Conservation (phyloP, 768 basidiomycete species). For the Trametes villosa region DNA sequence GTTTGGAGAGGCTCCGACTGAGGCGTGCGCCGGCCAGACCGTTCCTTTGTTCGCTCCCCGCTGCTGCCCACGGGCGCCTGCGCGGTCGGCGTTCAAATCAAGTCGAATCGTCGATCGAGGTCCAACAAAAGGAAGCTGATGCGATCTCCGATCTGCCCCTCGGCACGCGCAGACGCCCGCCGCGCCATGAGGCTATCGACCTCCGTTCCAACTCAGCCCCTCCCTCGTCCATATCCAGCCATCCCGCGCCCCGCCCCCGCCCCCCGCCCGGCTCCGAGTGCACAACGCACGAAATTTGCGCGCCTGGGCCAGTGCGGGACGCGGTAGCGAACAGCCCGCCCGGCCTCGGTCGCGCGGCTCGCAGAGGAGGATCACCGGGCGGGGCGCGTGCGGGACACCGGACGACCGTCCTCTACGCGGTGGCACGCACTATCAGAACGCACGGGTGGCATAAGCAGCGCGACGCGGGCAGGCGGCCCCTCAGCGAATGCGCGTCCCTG, state of each 20-base stretch:
- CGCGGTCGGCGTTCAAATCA: conserved; percentile 17
- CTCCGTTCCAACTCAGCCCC: conserved; percentile 19
- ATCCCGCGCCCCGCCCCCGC: not conserved
- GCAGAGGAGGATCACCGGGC: too few relatives aligned
- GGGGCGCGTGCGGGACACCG: too few relatives aligned
- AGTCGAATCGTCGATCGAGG: conserved; percentile 18
- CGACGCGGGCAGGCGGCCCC: not conserved
- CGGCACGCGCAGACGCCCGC: conserved; percentile 9
- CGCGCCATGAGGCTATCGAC: conserved; percentile 24
- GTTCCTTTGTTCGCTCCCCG: conserved; percentile 16
- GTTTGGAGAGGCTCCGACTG: conserved; percentile 15
- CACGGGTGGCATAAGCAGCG: conserved; percentile 10
- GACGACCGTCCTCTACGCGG: not conserved
- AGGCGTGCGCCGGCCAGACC: conserved; percentile 14
- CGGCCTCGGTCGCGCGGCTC: not conserved
- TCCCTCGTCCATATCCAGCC: conserved; percentile 6
- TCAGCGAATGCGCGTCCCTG: not conserved
- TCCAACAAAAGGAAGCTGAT: conserved; percentile 25
- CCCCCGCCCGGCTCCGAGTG: conserved; percentile 6
- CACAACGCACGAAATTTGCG: not conserved
- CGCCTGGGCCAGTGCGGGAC: not conserved
- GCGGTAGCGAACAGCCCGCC: not conserved
- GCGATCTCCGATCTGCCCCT: conserved; percentile 15
- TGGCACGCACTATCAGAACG: conserved; percentile 20
- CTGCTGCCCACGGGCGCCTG: conserved; percentile 1